Base-by-base conservation (phyloP, 345 rosid species). In the Garcia nutans region DNA sequence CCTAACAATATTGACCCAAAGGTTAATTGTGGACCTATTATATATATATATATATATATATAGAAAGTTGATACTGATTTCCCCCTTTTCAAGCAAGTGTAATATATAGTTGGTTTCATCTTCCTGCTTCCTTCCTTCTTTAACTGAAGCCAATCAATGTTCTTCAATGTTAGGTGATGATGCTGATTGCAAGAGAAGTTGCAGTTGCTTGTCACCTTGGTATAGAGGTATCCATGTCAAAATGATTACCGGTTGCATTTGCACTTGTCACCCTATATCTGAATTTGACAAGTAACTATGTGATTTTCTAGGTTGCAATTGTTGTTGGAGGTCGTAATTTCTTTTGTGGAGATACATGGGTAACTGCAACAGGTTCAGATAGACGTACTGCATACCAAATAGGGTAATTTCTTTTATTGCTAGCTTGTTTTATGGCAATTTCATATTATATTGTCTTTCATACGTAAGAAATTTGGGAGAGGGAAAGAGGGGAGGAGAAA, bases 241-340 rank as follows among this genome's bases (percentile, higher is more conserved):
- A 15, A 19, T 72, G 42, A 59, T 60, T 72, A 33, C 24, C 22
- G 23, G 6, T 72, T 42, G n/a, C 11, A 17, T 59, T 16, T 4
- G 58, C 60, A 47, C 10, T 19, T 50, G 13, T 20, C 50, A 22
- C 23, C 52, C 8, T 74, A 49, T 64, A 61, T 42, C n/a, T 74
- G 31, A 50, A 64, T 63, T 74, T 63, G 47, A 50, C 49, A 41
- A 23, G 55, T 71, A 59, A 49, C 41, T 16, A 4, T 65, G 26
- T 65, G 20, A 41, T 64, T 67, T 59, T 81, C 12, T 77, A 94
- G 98, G 92, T 92, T 47, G 96, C 97, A 5, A 87, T 94, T 77
- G 96, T 92, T 74, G 92, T 94, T 84, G 98, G 98, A 67, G 92
- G 93, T 74, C 86, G 97, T 54, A 92, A 94, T 77, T 87, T 92